Evolutionary conservation across 192 early-diverging fungal species (phyloP).

Genomic region (Podila epigama): DNA sequence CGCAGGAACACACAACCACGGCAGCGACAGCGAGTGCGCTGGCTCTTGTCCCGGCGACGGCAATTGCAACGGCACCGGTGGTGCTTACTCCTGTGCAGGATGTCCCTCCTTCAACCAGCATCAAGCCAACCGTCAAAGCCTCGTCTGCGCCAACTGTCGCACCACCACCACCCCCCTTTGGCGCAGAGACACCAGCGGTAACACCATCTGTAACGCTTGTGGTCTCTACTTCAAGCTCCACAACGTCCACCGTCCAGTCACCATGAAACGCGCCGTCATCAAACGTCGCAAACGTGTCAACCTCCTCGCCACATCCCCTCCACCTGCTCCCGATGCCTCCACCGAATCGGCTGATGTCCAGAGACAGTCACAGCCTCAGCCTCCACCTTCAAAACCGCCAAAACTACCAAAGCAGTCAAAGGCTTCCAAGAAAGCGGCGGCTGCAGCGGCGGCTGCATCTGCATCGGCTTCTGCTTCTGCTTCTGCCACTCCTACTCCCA

Average conservation of each 20-base stretch:
- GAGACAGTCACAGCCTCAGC: constrained; percentile 4
- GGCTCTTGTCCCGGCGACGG: constrained; percentile 81
- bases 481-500: neutral
- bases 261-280: constrained; percentile 79
- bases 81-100: constrained; percentile 73
- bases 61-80: constrained; percentile 78
- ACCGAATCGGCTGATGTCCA: too few species aligned
- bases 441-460: neutral
- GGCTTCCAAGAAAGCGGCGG: neutral
- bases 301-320: constrained; percentile 39
- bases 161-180: constrained; percentile 84
- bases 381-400: neutral
- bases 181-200: constrained; percentile 75
- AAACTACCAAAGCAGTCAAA: constrained; percentile 5
- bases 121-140: constrained; percentile 59
- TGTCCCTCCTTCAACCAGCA: constrained; percentile 81
- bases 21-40: constrained; percentile 33
- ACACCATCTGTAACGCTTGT: constrained; percentile 86
- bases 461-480: neutral
- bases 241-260: constrained; percentile 79
- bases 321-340: constrained; percentile 34
- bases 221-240: constrained; percentile 88
- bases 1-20: constrained; percentile 3
- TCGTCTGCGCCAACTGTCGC: constrained; percentile 77
- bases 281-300: constrained; percentile 75